Base-by-base conservation (phyloP, 352 stramenopile species). In the Phytophthora pluvialis region DNA sequence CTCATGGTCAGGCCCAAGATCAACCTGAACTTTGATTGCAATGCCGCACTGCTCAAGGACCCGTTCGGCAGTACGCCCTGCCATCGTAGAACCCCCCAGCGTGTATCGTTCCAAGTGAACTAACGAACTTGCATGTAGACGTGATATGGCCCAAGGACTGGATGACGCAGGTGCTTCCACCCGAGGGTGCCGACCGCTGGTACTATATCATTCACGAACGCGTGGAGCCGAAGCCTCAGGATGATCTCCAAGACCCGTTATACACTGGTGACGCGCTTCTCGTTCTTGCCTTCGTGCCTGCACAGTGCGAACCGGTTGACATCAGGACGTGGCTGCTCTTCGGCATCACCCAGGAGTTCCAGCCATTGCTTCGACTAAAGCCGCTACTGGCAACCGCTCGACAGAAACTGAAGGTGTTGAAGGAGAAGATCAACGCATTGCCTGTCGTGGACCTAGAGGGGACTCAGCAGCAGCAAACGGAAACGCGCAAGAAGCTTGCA, bases 121-220 rank as follows among this genome's bases (percentile, higher is more conserved):
- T 40, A 52, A 36, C 13, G 4, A 50, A 5, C 44, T 25, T 1
- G 9, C 32, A 15, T 55, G 21, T 40, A 91, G 83, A 89, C 57
- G 80, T 91, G 33, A 38, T 91, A 4, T 92, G 80, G 81, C 83
- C 81, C 5, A 90, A 88, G 46, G 77, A 92, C 68, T 92, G 83
- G 83, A 80, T 84, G 59, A 72, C 57, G 0, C 70, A 86, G 45
- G 77, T 90, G 46, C 64, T 90, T 26, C 81, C 83, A 7, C 75
- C 81, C 5, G 73, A 50, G 8, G 60, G 56, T 5, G 62, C 67
- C 9, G 81, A 89, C 48, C 81, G 83, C 46, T 92, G 83, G 81
- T 92, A 78, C 73, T 92, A 90, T 53, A 67, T 89, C 50, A 86
- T 92, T 39, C 79, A 89, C 45, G 75, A 89, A 45, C 78, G 80